Evolutionary conservation across 495 filamentous ascomycete species (phyloP), one percentile per base, ranked within the genome.

Genomic region (Penicillium daleae): DNA sequence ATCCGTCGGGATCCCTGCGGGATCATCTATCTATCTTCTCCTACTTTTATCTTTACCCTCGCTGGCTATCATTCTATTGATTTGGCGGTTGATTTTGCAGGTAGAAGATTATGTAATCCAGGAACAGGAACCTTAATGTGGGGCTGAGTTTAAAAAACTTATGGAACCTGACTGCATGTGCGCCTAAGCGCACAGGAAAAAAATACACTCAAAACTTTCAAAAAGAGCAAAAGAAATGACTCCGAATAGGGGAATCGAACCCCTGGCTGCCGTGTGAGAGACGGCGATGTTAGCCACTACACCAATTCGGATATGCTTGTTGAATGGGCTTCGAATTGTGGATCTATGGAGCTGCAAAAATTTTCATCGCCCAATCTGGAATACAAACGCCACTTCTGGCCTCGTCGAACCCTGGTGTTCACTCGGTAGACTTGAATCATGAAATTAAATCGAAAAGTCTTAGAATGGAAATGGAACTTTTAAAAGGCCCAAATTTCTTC

Each of bases 271-370:
- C 66, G 73, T 74, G 74, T 78, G 74, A 76, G 70, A 78, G 71
- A 75, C 72, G 66, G 62, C 74, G 71, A 75, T 78, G 75, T 75
- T 76, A 74, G 63, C 75, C 74, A 75, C 65, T 76, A 78, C 74
- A 76, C 75, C 71, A 76, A 71, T 75, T 74, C 74, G 74, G 72
- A 78, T 54, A 26, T 19, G 29, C 26, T 32, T 56, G 33, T 56
- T 54, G 12, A 31, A 31, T 0, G 5, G 19, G 9, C 6, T 22
- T 1, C 40, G 22, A 4, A 22, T 46, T 46, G 40, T 46, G 40
- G 6, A 46, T 22, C 22, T 27, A 49, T 49, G 46, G 46, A 49
- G 46, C 46, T 49, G 46, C 46, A 27, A 13, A 27, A 49, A 49
- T 27, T 49, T 26, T 49, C 46, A 27, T 49, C 46, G 46, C 46